Conservation (phyloP, 2,329 filamentous ascomycete species). For the Cylindrodendrum hubeiense region DNA sequence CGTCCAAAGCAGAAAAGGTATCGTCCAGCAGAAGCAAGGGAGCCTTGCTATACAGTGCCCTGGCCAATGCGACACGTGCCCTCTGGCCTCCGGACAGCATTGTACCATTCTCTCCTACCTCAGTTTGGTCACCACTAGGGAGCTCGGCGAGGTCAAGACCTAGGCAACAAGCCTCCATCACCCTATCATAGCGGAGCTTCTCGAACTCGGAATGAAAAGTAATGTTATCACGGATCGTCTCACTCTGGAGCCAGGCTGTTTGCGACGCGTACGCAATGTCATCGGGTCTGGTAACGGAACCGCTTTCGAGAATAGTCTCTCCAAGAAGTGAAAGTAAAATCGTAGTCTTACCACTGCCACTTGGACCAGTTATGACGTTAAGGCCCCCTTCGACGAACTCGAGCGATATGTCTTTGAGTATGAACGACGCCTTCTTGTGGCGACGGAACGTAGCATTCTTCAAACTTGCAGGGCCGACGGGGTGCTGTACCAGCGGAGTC, state of each 20-base stretch:
- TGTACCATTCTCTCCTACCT: conserved; percentile 92
- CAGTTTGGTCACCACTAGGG: conserved; percentile 85
- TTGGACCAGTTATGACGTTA: too few species aligned
- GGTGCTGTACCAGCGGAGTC: too few species aligned
- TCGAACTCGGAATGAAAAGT: conserved; percentile 70
- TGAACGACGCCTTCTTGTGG: too few species aligned
- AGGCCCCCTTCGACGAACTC: too few species aligned
- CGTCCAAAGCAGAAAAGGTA: conserved; percentile 76
- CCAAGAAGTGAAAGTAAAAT: too few species aligned
- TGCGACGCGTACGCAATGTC: too few species aligned
- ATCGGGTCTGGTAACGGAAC: too few species aligned
- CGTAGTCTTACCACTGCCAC: too few species aligned
- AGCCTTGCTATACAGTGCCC: conserved; percentile 88
- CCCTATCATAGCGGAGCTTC: background rate
- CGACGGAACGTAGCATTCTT: too few species aligned
- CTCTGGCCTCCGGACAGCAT: conserved; percentile 93
- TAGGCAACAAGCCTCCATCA: background rate
- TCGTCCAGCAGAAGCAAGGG: conserved; percentile 88
- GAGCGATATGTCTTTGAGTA: too few species aligned
- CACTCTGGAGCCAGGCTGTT: conserved; percentile 42
- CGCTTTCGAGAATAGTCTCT: too few species aligned
- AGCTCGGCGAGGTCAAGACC: conserved; percentile 69
- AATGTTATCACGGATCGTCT: conserved; percentile 66
- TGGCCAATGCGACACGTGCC: conserved; percentile 90
- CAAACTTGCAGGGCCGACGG: too few species aligned